Conservation (phyloP, 495 filamentous ascomycete genomes). For the Neurospora tetrasperma region DNA sequence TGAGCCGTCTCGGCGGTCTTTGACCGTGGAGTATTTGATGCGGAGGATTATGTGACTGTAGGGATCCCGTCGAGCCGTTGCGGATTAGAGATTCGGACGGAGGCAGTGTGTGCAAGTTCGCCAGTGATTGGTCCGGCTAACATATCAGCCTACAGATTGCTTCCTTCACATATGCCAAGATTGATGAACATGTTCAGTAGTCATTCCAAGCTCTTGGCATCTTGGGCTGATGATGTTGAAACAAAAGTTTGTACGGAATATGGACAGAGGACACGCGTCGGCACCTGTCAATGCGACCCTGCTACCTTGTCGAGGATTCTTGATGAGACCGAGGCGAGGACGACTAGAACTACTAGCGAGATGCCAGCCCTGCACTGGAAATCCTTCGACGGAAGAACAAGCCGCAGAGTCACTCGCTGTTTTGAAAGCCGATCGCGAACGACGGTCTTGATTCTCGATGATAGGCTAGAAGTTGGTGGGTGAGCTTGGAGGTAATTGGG, state of each 20-base stretch:
- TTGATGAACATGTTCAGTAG: not conserved
- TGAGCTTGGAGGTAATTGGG: not conserved
- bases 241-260: not conserved
- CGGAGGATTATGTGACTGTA: not conserved
- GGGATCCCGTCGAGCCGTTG: not conserved
- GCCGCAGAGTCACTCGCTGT: not conserved
- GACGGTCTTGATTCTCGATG: not conserved
- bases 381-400: not conserved
- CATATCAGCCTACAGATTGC: not conserved
- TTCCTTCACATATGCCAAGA: not conserved
- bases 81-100: not conserved
- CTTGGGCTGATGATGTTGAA: not conserved
- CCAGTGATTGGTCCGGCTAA: not conserved
- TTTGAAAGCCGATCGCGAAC: not conserved
- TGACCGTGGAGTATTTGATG: not conserved
- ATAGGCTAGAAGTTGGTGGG: not conserved
- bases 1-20: slow-evolving; percentile 1
- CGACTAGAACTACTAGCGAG: not conserved
- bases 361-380: not conserved
- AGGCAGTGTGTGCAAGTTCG: not conserved
- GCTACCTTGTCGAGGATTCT: not conserved
- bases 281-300: not conserved
- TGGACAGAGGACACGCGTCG: not conserved
- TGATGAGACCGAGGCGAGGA: not conserved
- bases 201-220: not conserved